Evolutionary conservation across 179 eudicot genomes (phyloP), one percentile per base, ranked within the genome.

Genomic region (Kewa caespitosa): DNA sequence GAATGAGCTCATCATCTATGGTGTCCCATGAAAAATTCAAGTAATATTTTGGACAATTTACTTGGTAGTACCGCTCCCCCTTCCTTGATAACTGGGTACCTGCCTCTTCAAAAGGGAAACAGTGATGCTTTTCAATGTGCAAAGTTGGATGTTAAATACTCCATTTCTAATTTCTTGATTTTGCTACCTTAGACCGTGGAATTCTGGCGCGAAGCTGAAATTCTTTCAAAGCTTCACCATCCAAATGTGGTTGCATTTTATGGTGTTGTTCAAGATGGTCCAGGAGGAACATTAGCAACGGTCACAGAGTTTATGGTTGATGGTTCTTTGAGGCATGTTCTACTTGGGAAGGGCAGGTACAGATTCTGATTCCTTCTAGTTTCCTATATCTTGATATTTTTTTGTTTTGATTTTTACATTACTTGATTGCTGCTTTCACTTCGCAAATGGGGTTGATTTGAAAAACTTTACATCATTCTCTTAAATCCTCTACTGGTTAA

Each of bases 191-290:
- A 85, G 88, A 85, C 88, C 72, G 62, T 73, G 62, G 88, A 85
- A 72, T 85, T 83, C 60, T 85, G 86, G 88, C 82, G 82, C 48
- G 88, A 85, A 85, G 88, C 88, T 50, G 86, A 85, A 75, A 85
- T 85, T 54, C 84, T 85, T 64, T 85, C 88, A 63, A 85, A 85
- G 77, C 88, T 82, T 75, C 88, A 85, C 67, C 88, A 85, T 83
- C 88, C 88, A 75, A 85, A 83, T 63, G 88, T 85, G 79, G 88
- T 85, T 65, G 88, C 88, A 57, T 85, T 85, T 78, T 85, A 85
- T 80, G 86, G 88, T 39, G 86, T 83, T 41, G 88, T 85, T 38
- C 78, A 85, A 83, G 88, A 83, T 80, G 86, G 86, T 33, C 88
- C 86, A 20, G 88, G 88, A n/a, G 84, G 84, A 38, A 85, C 86